Evolutionary conservation across 345 rosid genomes (phyloP).

Genomic region (Hypericum perforatum): DNA sequence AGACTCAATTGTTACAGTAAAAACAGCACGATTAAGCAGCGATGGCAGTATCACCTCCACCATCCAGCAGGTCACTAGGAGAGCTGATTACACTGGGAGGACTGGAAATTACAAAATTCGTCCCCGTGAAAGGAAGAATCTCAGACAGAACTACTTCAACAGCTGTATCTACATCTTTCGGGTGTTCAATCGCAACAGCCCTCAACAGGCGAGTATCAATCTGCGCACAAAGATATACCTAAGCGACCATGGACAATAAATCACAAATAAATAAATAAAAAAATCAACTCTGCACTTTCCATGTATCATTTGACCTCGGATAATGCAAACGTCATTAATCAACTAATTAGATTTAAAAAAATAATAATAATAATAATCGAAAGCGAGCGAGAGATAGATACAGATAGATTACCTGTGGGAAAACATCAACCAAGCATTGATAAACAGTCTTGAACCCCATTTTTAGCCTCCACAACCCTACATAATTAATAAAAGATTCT

Average conservation of each 20-base stretch:
- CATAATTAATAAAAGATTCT: too few relatives aligned
- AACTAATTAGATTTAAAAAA: too few relatives aligned
- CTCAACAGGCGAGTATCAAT: conserved; percentile 63
- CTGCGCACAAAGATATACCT: conserved; percentile 21
- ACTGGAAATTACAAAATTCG: conserved; percentile 7
- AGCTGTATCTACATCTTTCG: conserved; percentile 57
- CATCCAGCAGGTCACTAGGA: conserved; percentile 11
- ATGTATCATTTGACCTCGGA: not conserved
- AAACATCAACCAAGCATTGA: conserved; percentile 44
- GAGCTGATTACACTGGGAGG: conserved; percentile 13
- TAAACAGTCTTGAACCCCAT: conserved; percentile 62
- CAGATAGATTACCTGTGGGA: conserved; percentile 50
- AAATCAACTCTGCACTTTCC: not conserved
- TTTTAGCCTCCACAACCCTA: not conserved
- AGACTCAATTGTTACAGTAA: too few relatives aligned
- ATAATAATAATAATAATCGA: not conserved
- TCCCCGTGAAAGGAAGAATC: conserved; percentile 47
- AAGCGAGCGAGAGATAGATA: not conserved
- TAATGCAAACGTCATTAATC: too few relatives aligned
- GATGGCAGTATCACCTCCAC: conserved; percentile 28
- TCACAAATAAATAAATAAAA: not conserved
- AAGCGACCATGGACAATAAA: not conserved
- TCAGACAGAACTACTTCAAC: conserved; percentile 63
- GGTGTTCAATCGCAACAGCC: conserved; percentile 86
- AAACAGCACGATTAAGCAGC: not conserved